Conservation (phyloP, 352 stramenopile species). For the Thalassiosira mediterranea region DNA sequence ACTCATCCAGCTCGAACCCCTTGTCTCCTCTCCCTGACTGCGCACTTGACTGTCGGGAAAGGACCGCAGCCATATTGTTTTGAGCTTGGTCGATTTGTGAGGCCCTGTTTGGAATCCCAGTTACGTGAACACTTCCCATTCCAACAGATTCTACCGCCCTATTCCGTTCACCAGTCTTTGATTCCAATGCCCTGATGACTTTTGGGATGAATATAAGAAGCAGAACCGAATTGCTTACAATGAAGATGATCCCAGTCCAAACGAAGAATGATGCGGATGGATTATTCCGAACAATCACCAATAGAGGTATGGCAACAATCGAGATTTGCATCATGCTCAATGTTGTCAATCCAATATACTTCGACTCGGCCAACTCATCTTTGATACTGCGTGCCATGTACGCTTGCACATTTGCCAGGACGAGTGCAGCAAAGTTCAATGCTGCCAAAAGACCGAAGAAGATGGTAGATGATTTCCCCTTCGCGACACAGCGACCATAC, state of each 20-base stretch:
- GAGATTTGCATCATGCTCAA: slow-evolving; percentile 57
- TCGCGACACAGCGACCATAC: slow-evolving; percentile 25
- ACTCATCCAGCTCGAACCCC: too few relatives aligned
- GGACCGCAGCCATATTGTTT: too few relatives aligned
- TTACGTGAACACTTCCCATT: too few relatives aligned
- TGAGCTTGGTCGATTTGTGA: too few relatives aligned
- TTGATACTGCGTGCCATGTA: slow-evolving; percentile 56
- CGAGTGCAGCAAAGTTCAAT: slow-evolving; percentile 44
- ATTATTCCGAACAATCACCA: slow-evolving; percentile 37
- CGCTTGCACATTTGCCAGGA: slow-evolving; percentile 43
- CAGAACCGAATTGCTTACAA: slow-evolving; percentile 18
- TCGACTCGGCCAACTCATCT: slow-evolving; percentile 54
- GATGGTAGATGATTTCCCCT: slow-evolving; percentile 8
- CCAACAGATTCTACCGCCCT: background rate
- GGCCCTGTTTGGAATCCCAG: too few relatives aligned
- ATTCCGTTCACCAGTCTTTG: background rate
- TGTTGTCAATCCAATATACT: slow-evolving; percentile 48
- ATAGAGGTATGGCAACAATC: slow-evolving; percentile 52
- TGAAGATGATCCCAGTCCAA: slow-evolving; percentile 17
- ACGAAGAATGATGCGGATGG: slow-evolving; percentile 15
- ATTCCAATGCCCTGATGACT: background rate
- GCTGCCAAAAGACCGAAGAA: slow-evolving; percentile 36
- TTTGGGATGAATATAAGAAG: slow-evolving; percentile 35
- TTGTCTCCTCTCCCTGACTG: too few relatives aligned
- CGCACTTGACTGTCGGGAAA: too few relatives aligned